phyloP scores from a whole-genome alignment of 441 rosid genomes.

The Rhodomyrtus psidioides region DNA sequence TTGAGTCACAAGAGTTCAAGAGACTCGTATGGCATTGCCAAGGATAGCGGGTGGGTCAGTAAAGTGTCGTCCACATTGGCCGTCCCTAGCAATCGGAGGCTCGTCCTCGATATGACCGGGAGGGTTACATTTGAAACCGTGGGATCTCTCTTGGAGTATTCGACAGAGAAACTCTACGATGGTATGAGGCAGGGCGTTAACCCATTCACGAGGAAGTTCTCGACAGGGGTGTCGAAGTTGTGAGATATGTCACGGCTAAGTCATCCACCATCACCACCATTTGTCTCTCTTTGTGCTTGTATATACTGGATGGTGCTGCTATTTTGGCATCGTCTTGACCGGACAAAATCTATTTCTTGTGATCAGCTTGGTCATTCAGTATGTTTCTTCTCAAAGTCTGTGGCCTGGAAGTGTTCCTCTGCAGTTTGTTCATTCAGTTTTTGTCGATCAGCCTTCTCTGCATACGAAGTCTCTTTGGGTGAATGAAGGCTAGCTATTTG shows the following conservation, averaged over 20 bases:
- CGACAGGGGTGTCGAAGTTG: slow-evolving; percentile 34
- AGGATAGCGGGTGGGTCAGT: slow-evolving; percentile 31
- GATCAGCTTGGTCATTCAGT: background rate
- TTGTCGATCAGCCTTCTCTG: background rate
- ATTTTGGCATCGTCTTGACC: slow-evolving; percentile 34
- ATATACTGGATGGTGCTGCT: slow-evolving; percentile 55
- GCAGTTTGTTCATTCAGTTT: background rate
- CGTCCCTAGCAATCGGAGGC: slow-evolving; percentile 53
- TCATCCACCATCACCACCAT: slow-evolving; percentile 38
- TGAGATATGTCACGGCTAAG: slow-evolving; percentile 39
- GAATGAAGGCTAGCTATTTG: no score
- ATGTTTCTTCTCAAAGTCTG: background rate
- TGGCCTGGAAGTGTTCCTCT: background rate
- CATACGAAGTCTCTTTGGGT: no score
- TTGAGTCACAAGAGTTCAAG: background rate
- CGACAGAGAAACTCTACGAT: slow-evolving; percentile 34
- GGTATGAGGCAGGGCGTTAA: slow-evolving; percentile 30
- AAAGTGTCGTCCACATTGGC: slow-evolving; percentile 52
- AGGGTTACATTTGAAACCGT: slow-evolving; percentile 59
- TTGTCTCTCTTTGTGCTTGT: slow-evolving; percentile 57
- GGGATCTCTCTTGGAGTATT: slow-evolving; percentile 47
- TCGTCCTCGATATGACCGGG: slow-evolving; percentile 65
- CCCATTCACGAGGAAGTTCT: slow-evolving; percentile 22
- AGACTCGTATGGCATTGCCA: slow-evolving; percentile 4
- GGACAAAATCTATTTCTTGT: background rate